Conservation (phyloP, 306 rosid genomes). For the Ziziphus jujuba region DNA sequence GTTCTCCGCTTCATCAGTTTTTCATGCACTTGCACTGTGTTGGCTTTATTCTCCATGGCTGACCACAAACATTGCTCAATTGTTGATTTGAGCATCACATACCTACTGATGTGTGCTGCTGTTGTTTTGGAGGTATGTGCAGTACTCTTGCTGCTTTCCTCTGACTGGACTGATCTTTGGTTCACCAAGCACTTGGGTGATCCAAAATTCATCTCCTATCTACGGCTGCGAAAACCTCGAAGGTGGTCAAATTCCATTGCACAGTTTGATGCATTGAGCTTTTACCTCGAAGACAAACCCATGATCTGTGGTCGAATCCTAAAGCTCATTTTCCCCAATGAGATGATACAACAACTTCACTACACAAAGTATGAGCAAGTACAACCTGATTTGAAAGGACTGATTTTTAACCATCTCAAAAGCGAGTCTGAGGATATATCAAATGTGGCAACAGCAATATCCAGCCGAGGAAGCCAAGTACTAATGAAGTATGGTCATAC, state of each 20-base stretch:
- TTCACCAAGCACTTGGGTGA: constrained; percentile 7
- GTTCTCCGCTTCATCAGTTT: constrained; percentile 19
- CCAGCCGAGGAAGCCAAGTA: neutral
- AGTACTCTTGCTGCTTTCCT: constrained; percentile 20
- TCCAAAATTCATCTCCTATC: constrained; percentile 1
- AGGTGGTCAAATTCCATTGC: constrained; percentile 32
- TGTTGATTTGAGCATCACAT: constrained; percentile 15
- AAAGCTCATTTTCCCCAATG: neutral
- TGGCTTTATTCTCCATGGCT: neutral
- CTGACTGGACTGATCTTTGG: constrained; percentile 32
- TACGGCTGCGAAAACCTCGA: neutral
- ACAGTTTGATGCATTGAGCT: constrained; percentile 26
- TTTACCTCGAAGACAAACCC: constrained; percentile 12
- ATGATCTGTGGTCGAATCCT: neutral
- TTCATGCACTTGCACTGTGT: constrained; percentile 3
- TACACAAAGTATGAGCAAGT: neutral
- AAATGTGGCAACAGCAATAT: no score
- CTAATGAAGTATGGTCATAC: neutral
- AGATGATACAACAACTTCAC: constrained; percentile 2
- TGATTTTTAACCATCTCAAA: constrained; percentile 22
- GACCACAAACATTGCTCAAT: constrained; percentile 5
- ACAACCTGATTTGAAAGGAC: neutral
- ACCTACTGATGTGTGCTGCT: constrained; percentile 32
- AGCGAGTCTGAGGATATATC: neutral
- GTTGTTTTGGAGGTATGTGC: constrained; percentile 33